These are phyloP conservation scores for Exophiala oligosperma DNA, from an alignment of 2,329 filamentous ascomycete species.

Conservation along the genomic window DNA sequence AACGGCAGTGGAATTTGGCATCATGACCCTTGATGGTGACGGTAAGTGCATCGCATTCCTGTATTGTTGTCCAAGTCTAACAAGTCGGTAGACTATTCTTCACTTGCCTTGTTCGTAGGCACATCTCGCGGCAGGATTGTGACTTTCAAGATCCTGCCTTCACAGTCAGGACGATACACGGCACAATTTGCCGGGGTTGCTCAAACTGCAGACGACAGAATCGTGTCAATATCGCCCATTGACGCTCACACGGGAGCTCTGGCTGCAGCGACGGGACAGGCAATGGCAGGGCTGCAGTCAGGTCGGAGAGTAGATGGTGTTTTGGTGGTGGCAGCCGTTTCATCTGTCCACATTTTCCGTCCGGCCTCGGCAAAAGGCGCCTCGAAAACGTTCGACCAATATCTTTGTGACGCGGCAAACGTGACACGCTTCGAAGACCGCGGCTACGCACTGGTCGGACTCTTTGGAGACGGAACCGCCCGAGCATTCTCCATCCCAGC, in stretches of 20 bases:
- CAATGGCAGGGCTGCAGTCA: conserved; percentile 73
- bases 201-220: conserved; percentile 61
- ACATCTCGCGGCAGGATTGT: conserved; percentile 80
- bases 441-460: conserved; percentile 75
- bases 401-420: conserved; percentile 75
- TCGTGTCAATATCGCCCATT: conserved; percentile 79
- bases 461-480: conserved; percentile 80
- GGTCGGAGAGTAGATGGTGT: conserved; percentile 77
- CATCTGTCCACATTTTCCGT: conserved; percentile 82
- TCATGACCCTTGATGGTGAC: conserved; percentile 91
- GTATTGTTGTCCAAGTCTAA: conserved; percentile 29
- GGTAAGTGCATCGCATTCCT: conserved; percentile 40
- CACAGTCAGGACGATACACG: conserved; percentile 66
- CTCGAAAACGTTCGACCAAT: conserved; percentile 82
- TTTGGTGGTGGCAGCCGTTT: conserved; percentile 71
- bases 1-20: conserved; percentile 82
- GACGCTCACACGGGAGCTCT: conserved; percentile 73
- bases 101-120: conserved; percentile 87
- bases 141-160: conserved; percentile 87
- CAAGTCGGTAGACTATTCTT: conserved; percentile 69
- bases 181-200: conserved; percentile 70
- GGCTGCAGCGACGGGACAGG: conserved; percentile 71
- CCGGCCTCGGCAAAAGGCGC: conserved; percentile 86
- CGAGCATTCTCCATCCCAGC: conserved; percentile 85
- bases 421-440: conserved; percentile 73